Evolutionary conservation across 2,329 filamentous ascomycete genomes (phyloP).

Genomic region (Talaromyces rugulosus): DNA sequence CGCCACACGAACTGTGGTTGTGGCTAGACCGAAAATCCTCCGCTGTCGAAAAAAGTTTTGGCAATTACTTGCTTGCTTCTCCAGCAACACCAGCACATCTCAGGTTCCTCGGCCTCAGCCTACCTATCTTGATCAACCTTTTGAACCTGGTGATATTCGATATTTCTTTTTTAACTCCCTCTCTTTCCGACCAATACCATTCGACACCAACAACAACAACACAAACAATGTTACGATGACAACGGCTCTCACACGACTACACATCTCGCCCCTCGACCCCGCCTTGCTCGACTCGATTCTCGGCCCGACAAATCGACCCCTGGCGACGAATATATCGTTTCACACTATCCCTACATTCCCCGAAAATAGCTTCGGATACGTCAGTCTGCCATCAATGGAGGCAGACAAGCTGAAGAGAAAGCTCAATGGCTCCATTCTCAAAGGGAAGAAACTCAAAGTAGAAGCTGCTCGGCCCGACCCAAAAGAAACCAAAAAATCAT

Average conservation of each 20-base stretch:
- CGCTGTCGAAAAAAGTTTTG: neutral
- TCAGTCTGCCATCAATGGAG: constrained; percentile 75
- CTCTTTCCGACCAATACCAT: neutral
- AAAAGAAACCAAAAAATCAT: constrained; percentile 32
- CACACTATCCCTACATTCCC: constrained; percentile 83
- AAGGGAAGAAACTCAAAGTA: constrained; percentile 78
- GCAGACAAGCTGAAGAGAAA: constrained; percentile 91
- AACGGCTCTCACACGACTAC: constrained; percentile 55
- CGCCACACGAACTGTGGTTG: neutral
- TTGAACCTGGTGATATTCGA: neutral
- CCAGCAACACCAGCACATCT: neutral
- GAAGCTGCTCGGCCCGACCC: constrained; percentile 71
- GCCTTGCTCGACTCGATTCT: constrained; percentile 70
- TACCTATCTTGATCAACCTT: neutral
- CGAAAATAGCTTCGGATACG: constrained; percentile 83
- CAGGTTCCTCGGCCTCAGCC: neutral
- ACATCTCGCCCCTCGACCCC: constrained; percentile 81
- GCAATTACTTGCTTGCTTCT: neutral
- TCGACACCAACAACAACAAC: neutral
- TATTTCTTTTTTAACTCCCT: neutral
- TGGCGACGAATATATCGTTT: constrained; percentile 79
- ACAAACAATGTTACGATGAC: constrained; percentile 26
- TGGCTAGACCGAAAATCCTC: neutral
- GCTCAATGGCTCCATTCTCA: constrained; percentile 79
- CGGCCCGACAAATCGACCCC: constrained; percentile 60